These are phyloP conservation scores for Backusella tarrabulga DNA, from an alignment of 192 early-diverging fungal species.

Conservation along the genomic window DNA sequence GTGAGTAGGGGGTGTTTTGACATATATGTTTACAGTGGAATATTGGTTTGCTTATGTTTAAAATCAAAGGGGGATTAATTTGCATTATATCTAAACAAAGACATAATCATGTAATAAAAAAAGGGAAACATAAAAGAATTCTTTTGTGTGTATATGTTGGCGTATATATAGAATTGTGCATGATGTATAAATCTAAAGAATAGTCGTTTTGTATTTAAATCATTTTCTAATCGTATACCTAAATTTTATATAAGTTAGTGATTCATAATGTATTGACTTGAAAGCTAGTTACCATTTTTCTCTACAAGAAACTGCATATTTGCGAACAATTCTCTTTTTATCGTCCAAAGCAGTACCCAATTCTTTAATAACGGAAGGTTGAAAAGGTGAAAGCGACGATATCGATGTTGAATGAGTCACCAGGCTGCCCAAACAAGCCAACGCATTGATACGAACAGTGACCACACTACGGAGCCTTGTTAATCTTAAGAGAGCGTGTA, in stretches of 20 bases:
- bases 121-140: no score
- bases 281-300: conserved; percentile 71
- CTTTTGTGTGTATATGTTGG: background rate
- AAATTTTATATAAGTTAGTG: background rate
- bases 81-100: background rate
- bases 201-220: background rate
- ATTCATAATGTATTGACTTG: background rate
- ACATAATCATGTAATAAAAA: background rate
- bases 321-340: conserved; percentile 81
- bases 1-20: background rate
- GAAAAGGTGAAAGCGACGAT: conserved; percentile 55
- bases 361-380: conserved; percentile 57
- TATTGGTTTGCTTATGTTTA: background rate
- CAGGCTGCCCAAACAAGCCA: conserved; percentile 62
- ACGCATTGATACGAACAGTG: conserved; percentile 57
- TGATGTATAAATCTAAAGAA: background rate
- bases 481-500: conserved; percentile 16
- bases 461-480: conserved; percentile 30
- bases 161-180: background rate
- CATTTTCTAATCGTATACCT: conserved; percentile 7
- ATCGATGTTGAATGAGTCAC: conserved; percentile 52
- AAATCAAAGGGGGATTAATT: background rate
- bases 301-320: conserved; percentile 81
- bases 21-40: background rate
- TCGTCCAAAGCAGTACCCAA: conserved; percentile 80